These are phyloP conservation scores for Pyrenophora teres DNA, from an alignment of 2,329 filamentous ascomycete genomes.

Conservation along the genomic window DNA sequence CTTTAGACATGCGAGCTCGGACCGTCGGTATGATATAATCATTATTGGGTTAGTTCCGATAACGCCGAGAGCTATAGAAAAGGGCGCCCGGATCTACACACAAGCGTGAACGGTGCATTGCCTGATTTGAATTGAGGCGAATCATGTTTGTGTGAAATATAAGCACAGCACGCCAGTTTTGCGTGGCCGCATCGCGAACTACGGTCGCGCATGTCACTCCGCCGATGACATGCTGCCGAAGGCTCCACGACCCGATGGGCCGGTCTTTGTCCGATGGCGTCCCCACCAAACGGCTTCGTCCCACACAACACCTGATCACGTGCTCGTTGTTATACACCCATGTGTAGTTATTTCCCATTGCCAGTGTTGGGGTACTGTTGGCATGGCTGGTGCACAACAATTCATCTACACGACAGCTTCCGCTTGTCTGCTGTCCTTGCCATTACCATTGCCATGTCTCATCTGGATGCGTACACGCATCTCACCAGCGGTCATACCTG, in stretches of 20 bases:
- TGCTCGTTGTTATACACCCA: neutral
- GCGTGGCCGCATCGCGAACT: neutral
- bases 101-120: neutral
- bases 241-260: conserved; percentile 7
- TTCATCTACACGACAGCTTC: too few relatives aligned
- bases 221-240: neutral
- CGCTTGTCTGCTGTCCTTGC: too few relatives aligned
- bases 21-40: conserved; percentile 19
- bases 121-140: neutral
- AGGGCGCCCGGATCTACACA: too few relatives aligned
- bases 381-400: too few relatives aligned
- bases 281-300: neutral
- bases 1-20: conserved; percentile 15
- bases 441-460: too few relatives aligned
- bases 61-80: conserved; percentile 4
- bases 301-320: neutral
- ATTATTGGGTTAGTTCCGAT: conserved; percentile 9
- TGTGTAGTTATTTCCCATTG: too few relatives aligned
- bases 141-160: neutral
- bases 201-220: neutral
- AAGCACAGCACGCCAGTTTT: neutral
- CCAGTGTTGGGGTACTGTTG: too few relatives aligned
- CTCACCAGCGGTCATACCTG: too few relatives aligned
- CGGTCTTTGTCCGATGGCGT: neutral
- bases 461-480: too few relatives aligned